Evolutionary conservation across 2,329 filamentous ascomycete genomes (phyloP), one percentile per base, ranked within the genome.

Genomic region (Phialemonium atrogriseum): DNA sequence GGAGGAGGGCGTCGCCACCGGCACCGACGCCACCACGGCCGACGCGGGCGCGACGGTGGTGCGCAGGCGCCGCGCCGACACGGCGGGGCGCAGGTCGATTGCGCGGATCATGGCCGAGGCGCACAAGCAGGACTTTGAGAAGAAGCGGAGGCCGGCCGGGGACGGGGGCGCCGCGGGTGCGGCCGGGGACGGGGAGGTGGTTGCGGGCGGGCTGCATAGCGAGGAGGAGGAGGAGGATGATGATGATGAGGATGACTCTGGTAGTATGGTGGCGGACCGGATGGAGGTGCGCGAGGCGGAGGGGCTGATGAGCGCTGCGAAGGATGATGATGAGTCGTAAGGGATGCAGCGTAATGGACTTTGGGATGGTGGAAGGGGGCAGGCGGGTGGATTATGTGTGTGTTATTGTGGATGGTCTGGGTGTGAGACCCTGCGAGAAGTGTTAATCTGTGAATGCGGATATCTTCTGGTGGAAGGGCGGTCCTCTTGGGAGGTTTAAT

Each of bases 121-220:
- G 5, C 91, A 96, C 54, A 81, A 75, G 38, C 82, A 94, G 54
- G 89, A 96, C 58, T 96, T 95, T 53, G 84, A 93, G 58, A 82
- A 91, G 62, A 83, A 76, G 53, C 70, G 75, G 40, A 58, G 52
- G 44, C 56, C 57, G n/a, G 20, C 14, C 13, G 25, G 13, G 11
- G 36, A 18, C n/a, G 19, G 12, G 20, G 31, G 27, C 7, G 6
- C 8, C 11, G 14, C 28, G 15, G 36, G 27, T 32, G 13, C n/a
- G 24, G 32, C 23, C n/a, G 32, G 17, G 14, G 42, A 49, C 18
- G 45, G 35, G 0, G 45, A 41, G 0, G 49, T 47, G 11, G 43
- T 42, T 1, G 46, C 40, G 1, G 39, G 45, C 9, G 40, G 37
- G 7, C 17, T 21, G 15, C 32, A 21, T 9, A 22, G 12, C 18